phyloP scores from a whole-genome alignment of 2,329 filamentous ascomycete species.

The Aureobasidium namibiae region DNA sequence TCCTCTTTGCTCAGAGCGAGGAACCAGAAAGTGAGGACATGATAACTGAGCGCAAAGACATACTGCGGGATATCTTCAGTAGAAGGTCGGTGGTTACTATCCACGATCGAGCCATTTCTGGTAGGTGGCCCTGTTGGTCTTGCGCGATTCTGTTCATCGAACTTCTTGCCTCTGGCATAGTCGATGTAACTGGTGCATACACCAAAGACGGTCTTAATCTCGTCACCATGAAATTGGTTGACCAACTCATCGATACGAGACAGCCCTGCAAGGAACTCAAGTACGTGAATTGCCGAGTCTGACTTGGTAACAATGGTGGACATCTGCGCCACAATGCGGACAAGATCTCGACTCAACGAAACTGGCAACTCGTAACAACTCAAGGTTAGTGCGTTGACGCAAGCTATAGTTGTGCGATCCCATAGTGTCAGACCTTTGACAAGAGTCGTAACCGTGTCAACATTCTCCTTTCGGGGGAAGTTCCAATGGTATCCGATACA shows the following conservation, averaged over 20 bases:
- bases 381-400: slow-evolving; percentile 88
- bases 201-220: slow-evolving; percentile 89
- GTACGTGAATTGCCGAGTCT: slow-evolving; percentile 83
- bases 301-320: slow-evolving; percentile 91
- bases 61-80: slow-evolving; percentile 83
- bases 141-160: slow-evolving; percentile 13
- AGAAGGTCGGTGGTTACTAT: slow-evolving; percentile 17
- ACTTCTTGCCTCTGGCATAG: slow-evolving; percentile 60
- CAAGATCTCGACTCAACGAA: slow-evolving; percentile 76
- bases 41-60: slow-evolving; percentile 86
- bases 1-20: slow-evolving; percentile 79
- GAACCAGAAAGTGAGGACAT: slow-evolving; percentile 97
- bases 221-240: slow-evolving; percentile 81
- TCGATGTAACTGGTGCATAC: slow-evolving; percentile 93
- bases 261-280: slow-evolving; percentile 88
- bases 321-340: slow-evolving; percentile 85
- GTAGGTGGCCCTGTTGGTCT: not conserved
- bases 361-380: slow-evolving; percentile 91
- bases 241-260: slow-evolving; percentile 78
- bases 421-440: slow-evolving; percentile 60
- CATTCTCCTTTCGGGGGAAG: slow-evolving; percentile 76
- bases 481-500: slow-evolving; percentile 83
- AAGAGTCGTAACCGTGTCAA: slow-evolving; percentile 82
- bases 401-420: slow-evolving; percentile 66
- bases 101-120: not conserved